These are phyloP conservation scores for Xylariomycetidae sp. DNA, from an alignment of 2,329 filamentous ascomycete genomes.

Conservation along the genomic window DNA sequence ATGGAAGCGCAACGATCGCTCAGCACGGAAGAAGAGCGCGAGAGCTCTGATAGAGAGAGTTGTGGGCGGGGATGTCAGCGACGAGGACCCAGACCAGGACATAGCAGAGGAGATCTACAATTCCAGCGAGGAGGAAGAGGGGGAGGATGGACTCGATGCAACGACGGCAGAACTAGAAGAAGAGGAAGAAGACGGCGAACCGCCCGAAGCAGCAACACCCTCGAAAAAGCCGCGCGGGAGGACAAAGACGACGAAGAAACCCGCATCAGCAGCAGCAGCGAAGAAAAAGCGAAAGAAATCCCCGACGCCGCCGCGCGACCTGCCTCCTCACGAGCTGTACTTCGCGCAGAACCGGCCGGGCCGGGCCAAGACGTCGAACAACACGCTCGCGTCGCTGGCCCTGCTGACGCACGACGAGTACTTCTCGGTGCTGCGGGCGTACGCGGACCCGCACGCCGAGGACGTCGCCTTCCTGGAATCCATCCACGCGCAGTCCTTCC, in stretches of 20 bases:
- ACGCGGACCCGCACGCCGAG: conserved; percentile 62
- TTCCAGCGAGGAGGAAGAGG: conserved; percentile 48
- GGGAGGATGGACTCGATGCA: conserved; percentile 26
- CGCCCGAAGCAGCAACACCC: conserved; percentile 29
- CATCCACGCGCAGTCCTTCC: conserved; percentile 75
- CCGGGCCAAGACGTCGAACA: conserved; percentile 77
- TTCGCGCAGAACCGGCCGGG: conserved; percentile 89
- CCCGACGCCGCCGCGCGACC: conserved; percentile 73
- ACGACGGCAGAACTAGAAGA: conserved; percentile 6
- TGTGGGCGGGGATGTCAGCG: conserved; percentile 57
- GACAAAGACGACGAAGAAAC: conserved; percentile 37
- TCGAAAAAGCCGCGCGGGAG: conserved; percentile 47
- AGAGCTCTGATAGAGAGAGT: conserved; percentile 69
- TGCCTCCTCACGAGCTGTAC: conserved; percentile 86
- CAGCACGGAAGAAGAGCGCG: conserved; percentile 81
- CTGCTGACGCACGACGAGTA: conserved; percentile 91
- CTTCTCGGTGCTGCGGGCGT: conserved; percentile 62
- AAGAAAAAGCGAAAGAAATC: conserved; percentile 52
- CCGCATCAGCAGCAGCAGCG: conserved; percentile 7
- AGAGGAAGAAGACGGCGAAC: conserved; percentile 27
- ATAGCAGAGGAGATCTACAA: conserved; percentile 66
- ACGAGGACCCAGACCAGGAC: conserved; percentile 67
- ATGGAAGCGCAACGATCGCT: conserved; percentile 69
- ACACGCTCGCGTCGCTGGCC: conserved; percentile 69
- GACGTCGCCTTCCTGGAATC: conserved; percentile 69